phyloP scores from a whole-genome alignment of 495 filamentous ascomycete species.

The Saxispiralis lemnorum region DNA sequence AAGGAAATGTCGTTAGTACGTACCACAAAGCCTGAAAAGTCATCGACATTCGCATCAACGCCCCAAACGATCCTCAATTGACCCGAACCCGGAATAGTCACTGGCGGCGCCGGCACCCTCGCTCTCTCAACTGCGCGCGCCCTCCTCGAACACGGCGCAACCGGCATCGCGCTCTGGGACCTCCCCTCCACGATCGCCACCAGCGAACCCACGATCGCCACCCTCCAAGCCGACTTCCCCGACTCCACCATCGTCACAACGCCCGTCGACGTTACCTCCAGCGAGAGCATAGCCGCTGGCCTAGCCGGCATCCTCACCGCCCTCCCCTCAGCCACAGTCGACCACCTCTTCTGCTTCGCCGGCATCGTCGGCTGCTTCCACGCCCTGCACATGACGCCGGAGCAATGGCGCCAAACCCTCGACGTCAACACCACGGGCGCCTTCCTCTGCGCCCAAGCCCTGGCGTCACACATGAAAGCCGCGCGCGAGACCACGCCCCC shows the following conservation, averaged over 20 bases:
- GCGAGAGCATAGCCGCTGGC: constrained; percentile 21
- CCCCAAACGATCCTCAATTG: too few species aligned
- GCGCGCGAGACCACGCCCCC: background rate
- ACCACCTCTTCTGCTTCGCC: constrained; percentile 47
- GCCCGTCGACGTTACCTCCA: constrained; percentile 42
- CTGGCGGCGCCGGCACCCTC: constrained; percentile 53
- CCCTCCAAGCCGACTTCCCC: constrained; percentile 37
- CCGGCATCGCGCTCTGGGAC: constrained; percentile 45
- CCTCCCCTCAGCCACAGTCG: constrained; percentile 31
- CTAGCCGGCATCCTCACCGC: constrained; percentile 24
- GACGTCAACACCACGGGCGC: constrained; percentile 53
- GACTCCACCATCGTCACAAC: constrained; percentile 28
- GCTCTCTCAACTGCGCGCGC: constrained; percentile 40
- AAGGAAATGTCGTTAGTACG: constrained; percentile 42
- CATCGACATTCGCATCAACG: too few species aligned
- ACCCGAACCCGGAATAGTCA: constrained; percentile 25
- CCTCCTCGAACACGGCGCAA: constrained; percentile 53
- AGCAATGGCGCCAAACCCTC: constrained; percentile 40
- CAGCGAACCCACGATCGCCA: constrained; percentile 22
- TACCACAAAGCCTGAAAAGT: background rate
- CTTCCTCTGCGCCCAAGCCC: constrained; percentile 52
- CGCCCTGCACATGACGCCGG: constrained; percentile 35
- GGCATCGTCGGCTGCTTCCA: constrained; percentile 45
- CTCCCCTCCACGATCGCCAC: constrained; percentile 30
- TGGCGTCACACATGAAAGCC: constrained; percentile 29